Base-by-base conservation (phyloP, 2,329 filamentous ascomycete species). In the Verticillium albo-atrum region DNA sequence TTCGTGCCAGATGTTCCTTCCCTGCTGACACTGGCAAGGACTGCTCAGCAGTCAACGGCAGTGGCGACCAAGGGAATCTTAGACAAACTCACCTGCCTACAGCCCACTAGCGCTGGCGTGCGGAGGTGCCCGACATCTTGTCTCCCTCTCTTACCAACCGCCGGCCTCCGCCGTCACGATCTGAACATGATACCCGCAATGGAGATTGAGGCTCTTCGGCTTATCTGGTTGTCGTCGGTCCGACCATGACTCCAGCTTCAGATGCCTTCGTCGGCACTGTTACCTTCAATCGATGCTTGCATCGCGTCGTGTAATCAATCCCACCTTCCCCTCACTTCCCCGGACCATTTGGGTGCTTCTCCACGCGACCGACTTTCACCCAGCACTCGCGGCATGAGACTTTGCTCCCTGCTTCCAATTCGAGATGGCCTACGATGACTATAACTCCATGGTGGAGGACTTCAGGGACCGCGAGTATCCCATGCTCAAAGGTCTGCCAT, bases 401-500 rank as follows among this genome's bases (percentile, higher is more conserved):
- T 12, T n/a, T 25, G 42, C 20, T 50, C 7, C 20, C n/a, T 50
- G 42, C 12, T 20, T 12, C 12, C 10, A 50, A 12, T 14, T 23
- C 42, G 20, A 50, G 12, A 50, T 50, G 42, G 42, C 42, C 23
- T 12, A 23, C n/a, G 7, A 10, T 23, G 10, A n/a, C 4, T 91
- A 91, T 70, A 85, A 89, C 70, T 70, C 71, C 59, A 74, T 74
- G 32, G 79, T 91, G 20, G 86, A 89, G 70, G 69, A 69, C 15
- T 77, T 90, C 30, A 79, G 88, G 61, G 73, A 79, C 17, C 69
- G 69, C 34, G 87, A 91, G 66, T 91, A 86, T 72, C 89, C 89
- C 27, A 89, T 90, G 86, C 78, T 91, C 51, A 77, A 83, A 75
- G 87, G 89, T 88, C 69, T 59, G 68, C 61, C 55, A n/a, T 12